Base-by-base conservation (phyloP, 2,329 filamentous ascomycete species). In the Microcyclospora tardicrescens region DNA sequence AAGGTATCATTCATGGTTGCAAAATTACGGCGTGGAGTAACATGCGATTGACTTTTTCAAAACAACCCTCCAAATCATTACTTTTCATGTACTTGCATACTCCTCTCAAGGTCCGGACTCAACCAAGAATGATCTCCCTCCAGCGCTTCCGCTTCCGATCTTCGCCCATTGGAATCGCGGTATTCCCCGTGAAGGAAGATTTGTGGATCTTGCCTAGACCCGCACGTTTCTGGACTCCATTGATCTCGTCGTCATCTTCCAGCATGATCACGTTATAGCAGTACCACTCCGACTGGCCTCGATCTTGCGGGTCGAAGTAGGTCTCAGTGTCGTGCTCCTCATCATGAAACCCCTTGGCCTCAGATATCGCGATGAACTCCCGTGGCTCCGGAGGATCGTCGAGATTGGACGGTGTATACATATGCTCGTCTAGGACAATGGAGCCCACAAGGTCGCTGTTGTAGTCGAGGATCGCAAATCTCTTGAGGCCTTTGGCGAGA, bases 191-290 rank as follows among this genome's bases (percentile, higher is more conserved):
- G 39, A 61, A 60, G 1, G 55, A 50, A 9, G 43, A 49, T 43
- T 54, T 48, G 27, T 60, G 61, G 1, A 58, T 53, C 42, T 61
- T 61, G 3, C 57, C 59, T 2, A 61, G 37, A 1, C 46, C 59
- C 2, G 57, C 47, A 2, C 58, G 47, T n/a, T 51, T 39, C 44
- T 42, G 55, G 13, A 24, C 19, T 24, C 19, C 19, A 24, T 51
- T 41, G 14, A 43, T 44, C 11, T 53, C 46, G 6, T 43, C 33
- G 11, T 46, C 43, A 1, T 46, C 28, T 11, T 28, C 44, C 6
- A 62, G 36, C 10, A 62, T 45, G 31, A 61, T 39, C 10, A 59
- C 59, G 34, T 54, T 59, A 35, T 49, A 60, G 19, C 61, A 10
- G 39, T 57, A 51, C 58, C 58, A 62, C 36, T 58, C 51, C 10